Evolutionary conservation across 1,284 basidiomycete species (phyloP), one percentile per base, ranked within the genome.

Genomic region (Ceratobasidium sp.): DNA sequence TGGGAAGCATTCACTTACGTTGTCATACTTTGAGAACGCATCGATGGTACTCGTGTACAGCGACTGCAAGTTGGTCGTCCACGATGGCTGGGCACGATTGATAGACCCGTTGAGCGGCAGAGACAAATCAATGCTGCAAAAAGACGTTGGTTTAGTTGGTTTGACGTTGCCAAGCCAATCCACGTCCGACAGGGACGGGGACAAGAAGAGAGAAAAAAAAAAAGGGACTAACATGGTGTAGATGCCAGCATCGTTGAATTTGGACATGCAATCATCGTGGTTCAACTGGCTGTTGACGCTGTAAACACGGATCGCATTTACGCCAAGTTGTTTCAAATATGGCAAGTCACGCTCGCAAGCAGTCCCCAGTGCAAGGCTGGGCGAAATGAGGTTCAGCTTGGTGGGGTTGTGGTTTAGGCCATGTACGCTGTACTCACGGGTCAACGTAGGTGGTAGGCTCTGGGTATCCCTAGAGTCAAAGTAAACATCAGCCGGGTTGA

Each of bases 211-310:
- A 37, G 56, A 39, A 11, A 58, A 58, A 56, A 74, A 68, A 43
- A 56, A 74, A 68, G 39, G 49, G 39, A 83, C 90, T 79, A 77
- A 95, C 90, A 97, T 91, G 72, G 93, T 88, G 81, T 97, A 97
- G 77, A 97, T 97, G 54, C 92, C 92, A 51, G 93, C 93, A 49
- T 84, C 83, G 79, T 89, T 90, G 75, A 98, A 85, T 8, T 88
- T 82, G 61, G 83, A 83, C 95, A 98, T 97, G 82, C 95, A 98
- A 0, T 84, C 84, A 80, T 95, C 93, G 79, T 98, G 95, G 82
- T 96, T 90, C 74, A 90, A 82, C 41, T 89, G 85, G 0, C 93
- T 88, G 81, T 96, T 88, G 78, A 96, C 94, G 76, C 90, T 92
- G 85, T 96, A 96, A 1, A 92, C 91, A 75, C 95, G 90, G 64